These are phyloP conservation scores for Nakazawaea ernobii DNA, from an alignment of 805 yeast genomes.

Conservation along the genomic window DNA sequence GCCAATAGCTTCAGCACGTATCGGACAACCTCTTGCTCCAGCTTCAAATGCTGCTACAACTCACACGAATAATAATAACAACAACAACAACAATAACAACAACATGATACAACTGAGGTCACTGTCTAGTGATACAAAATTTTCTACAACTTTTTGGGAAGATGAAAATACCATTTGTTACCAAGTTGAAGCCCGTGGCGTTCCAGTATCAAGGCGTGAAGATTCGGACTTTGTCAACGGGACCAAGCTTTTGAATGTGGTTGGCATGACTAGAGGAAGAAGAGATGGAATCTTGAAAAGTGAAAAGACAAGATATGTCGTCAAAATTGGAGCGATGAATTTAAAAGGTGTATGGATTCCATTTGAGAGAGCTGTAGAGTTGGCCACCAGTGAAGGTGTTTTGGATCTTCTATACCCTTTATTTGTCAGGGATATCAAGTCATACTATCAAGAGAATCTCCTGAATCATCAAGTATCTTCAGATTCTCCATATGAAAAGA, in stretches of 20 bases:
- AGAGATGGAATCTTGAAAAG: slow-evolving; percentile 79
- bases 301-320: slow-evolving; percentile 73
- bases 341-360: slow-evolving; percentile 90
- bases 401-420: slow-evolving; percentile 61
- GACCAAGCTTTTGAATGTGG: slow-evolving; percentile 75
- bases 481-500: not conserved
- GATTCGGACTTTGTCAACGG: slow-evolving; percentile 86
- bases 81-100: not conserved
- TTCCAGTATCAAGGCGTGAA: slow-evolving; percentile 76
- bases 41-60: not conserved
- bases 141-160: slow-evolving; percentile 49
- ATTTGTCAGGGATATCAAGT: slow-evolving; percentile 68
- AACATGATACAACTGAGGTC: not conserved
- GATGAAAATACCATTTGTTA: slow-evolving; percentile 81
- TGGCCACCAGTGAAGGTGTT: slow-evolving; percentile 77
- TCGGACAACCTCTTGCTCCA: not conserved
- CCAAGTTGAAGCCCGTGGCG: slow-evolving; percentile 80
- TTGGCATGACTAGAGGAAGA: slow-evolving; percentile 83
- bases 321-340: slow-evolving; percentile 83
- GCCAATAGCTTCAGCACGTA: too few relatives aligned
- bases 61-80: not conserved
- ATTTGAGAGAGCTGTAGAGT: slow-evolving; percentile 71
- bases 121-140: not conserved
- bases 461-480: not conserved
- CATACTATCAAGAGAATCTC: slow-evolving; percentile 6